Base-by-base conservation (phyloP, 306 rosid species). In the Medicago lupulina region DNA sequence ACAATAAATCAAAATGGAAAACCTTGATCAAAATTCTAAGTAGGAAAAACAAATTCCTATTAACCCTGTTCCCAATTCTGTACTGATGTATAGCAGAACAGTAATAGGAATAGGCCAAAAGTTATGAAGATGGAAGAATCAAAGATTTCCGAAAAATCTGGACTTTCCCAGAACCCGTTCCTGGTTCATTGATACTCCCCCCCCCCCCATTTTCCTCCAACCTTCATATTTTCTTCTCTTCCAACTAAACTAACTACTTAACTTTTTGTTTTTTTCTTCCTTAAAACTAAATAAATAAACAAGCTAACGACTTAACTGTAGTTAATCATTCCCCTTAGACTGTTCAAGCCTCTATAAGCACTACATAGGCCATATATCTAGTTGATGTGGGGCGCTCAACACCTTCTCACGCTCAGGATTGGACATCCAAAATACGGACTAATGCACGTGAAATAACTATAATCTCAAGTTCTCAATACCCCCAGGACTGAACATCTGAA, bases 1-100 rank as follows among this genome's bases (percentile, higher is more conserved):
- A 63, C 14, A 38, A 60, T 17, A 71, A 76, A 66, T 25, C 57
- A 71, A 49, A 50, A 67, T 6, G 75, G 12, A 47, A 23, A 49
- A 31, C 15, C 76, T 19, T 11, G 7, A 67, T 21, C 21, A 67
- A 43, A 19, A 43, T 11, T 19, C 11, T 43, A 41, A 11, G 36
- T 41, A 10, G 10, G 34, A 40, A 65, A 38, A 66, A 10, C 28
- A 16, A 62, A 62, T n/a, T 63, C 18, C 6, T n/a, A n/a, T 4
- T n/a, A 38, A 13, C 53, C 17, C 34, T 1, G 17, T 18, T 65
- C 16, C 28, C 13, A 34, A 62, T 63, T 21, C 13, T 36, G 47
- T 8, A 63, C 47, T 19, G 6, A 18, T 40, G 71, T 40, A 18
- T 40, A 19, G 11, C 53, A 40, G 71, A 40, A 18, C 18, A 67